Evolutionary conservation across 352 stramenopile species (phyloP).

Genomic region (Globisporangium parvum): DNA sequence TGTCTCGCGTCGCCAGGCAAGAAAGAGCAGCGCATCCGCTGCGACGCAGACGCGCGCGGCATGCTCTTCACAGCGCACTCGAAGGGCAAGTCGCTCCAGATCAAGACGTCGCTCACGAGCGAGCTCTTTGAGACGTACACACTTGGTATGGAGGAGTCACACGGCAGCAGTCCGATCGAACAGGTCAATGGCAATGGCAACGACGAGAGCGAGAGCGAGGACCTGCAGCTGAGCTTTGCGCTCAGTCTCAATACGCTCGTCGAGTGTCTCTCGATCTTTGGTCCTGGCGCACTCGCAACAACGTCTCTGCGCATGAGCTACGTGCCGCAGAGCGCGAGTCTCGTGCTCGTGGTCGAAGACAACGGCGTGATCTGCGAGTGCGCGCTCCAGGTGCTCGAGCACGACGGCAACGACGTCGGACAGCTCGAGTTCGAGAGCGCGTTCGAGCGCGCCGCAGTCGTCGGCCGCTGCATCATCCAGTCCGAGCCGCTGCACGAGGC

Average conservation of each 20-base stretch:
- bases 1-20: conserved; percentile 52
- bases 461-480: conserved; percentile 80
- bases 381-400: conserved; percentile 73
- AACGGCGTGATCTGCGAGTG: conserved; percentile 83
- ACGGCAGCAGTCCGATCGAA: not conserved
- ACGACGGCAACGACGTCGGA: conserved; percentile 64
- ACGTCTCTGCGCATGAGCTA: conserved; percentile 77
- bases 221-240: conserved; percentile 59
- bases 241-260: conserved; percentile 66
- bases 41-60: conserved; percentile 56
- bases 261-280: conserved; percentile 82
- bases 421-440: conserved; percentile 72
- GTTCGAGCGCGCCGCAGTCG: conserved; percentile 69
- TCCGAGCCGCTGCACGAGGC: conserved; percentile 75
- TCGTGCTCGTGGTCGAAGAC: conserved; percentile 75
- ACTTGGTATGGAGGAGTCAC: conserved; percentile 18
- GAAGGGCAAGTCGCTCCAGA: conserved; percentile 82
- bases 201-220: conserved; percentile 21
- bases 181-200: too few species aligned
- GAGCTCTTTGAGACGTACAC: conserved; percentile 74
- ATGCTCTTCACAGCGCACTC: conserved; percentile 75
- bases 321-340: conserved; percentile 42
- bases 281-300: conserved; percentile 45
- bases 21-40: conserved; percentile 76
- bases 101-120: conserved; percentile 75